A percentile compares a stretch with the other conserved stretches of the same genome.
These are phyloP conservation scores for Hyphopichia homilentoma DNA, from an alignment of 805 yeast genomes.

Conservation along the genomic window DNA sequence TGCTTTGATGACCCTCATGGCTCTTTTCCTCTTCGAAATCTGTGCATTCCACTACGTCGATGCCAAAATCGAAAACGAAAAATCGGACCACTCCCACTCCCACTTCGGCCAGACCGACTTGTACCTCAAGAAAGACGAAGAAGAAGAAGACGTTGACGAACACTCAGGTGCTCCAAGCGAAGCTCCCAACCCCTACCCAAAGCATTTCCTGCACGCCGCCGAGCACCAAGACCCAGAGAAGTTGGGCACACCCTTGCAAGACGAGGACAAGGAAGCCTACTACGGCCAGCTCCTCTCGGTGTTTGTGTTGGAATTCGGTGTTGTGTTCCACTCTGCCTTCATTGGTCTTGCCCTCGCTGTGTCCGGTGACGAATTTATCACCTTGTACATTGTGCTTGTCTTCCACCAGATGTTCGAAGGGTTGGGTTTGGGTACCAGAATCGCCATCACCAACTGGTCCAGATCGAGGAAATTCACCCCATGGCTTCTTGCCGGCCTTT, in stretches of 20 bases:
- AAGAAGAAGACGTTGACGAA: slow-evolving; percentile 6
- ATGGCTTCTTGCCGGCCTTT: slow-evolving; percentile 51
- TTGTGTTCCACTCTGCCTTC: slow-evolving; percentile 31
- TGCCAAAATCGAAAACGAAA: slow-evolving; percentile 20
- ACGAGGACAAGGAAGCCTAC: slow-evolving; percentile 42
- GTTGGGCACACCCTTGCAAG: slow-evolving; percentile 31
- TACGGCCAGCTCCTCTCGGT: slow-evolving; percentile 55
- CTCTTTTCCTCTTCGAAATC: slow-evolving; percentile 51
- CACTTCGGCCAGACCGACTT: slow-evolving; percentile 48
- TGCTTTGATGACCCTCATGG: slow-evolving; percentile 46
- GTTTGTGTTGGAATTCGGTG: slow-evolving; percentile 29
- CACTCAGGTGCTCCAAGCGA: slow-evolving; percentile 3
- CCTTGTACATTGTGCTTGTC: slow-evolving; percentile 24
- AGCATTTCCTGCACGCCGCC: slow-evolving; percentile 42
- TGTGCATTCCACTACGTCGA: slow-evolving; percentile 47
- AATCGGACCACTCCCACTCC: slow-evolving; percentile 42
- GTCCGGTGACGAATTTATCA: slow-evolving; percentile 25
- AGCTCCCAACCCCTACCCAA: slow-evolving; percentile 23
- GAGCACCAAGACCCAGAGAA: slow-evolving; percentile 45
- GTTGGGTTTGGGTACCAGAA: slow-evolving; percentile 31
- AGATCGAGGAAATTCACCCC: slow-evolving; percentile 44
- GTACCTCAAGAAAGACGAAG: slow-evolving; percentile 24
- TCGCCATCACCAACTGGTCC: slow-evolving; percentile 61
- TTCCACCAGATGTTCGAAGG: slow-evolving; percentile 34
- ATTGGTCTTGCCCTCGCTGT: slow-evolving; percentile 31